These are phyloP conservation scores for Zymoseptoria pseudotritici DNA, from an alignment of 2,329 filamentous ascomycete species.

Conservation along the genomic window DNA sequence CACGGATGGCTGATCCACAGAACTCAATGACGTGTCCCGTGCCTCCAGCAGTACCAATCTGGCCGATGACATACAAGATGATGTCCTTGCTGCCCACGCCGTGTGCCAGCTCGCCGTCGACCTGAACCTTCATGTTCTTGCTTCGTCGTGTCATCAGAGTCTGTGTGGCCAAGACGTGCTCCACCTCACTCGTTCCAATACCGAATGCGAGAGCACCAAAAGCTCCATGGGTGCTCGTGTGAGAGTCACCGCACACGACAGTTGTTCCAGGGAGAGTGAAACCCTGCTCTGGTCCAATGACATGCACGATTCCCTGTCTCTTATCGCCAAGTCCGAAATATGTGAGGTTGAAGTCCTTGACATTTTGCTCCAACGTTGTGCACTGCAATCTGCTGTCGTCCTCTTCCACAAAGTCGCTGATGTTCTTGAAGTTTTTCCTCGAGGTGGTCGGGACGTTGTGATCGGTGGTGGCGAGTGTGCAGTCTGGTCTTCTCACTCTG, in stretches of 20 bases:
- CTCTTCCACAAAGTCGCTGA: conserved; percentile 88
- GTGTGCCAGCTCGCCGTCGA: conserved; percentile 80
- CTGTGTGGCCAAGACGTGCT: conserved; percentile 95
- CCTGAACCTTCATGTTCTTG: conserved; percentile 98
- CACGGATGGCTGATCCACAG: conserved; percentile 86
- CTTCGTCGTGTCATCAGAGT: conserved; percentile 89
- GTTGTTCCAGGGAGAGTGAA: conserved; percentile 97
- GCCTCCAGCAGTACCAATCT: conserved; percentile 90
- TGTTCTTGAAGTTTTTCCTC: conserved; percentile 87
- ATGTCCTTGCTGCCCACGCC: conserved; percentile 97
- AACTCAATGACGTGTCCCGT: conserved; percentile 95
- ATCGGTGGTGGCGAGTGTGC: conserved; percentile 92
- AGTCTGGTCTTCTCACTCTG: conserved; percentile 86
- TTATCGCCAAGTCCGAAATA: conserved; percentile 96
- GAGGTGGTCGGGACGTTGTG: conserved; percentile 93
- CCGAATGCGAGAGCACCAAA: conserved; percentile 93
- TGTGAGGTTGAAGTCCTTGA: conserved; percentile 91
- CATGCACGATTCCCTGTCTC: conserved; percentile 95
- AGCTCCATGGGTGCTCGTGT: conserved; percentile 95
- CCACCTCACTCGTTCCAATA: conserved; percentile 96
- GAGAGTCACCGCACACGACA: conserved; percentile 94
- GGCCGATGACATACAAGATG: conserved; percentile 83
- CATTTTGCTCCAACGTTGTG: conserved; percentile 92
- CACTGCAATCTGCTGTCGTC: conserved; percentile 90
- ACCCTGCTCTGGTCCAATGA: conserved; percentile 96